phyloP scores from a whole-genome alignment of 495 filamentous ascomycete species.

The Penicillium diatomitis region DNA sequence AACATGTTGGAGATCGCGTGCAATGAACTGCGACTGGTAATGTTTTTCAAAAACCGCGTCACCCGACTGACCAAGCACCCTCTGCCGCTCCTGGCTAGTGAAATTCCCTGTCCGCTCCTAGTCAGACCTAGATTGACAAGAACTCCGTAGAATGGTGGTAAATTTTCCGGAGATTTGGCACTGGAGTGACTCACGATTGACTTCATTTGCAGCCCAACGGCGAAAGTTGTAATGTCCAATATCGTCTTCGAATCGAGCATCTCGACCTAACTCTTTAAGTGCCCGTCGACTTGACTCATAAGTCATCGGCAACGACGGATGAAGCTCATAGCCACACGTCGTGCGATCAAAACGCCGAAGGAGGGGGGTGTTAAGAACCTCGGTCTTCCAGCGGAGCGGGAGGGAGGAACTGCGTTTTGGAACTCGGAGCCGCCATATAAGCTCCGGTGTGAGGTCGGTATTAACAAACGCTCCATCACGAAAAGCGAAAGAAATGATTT shows the following conservation, averaged over 20 bases:
- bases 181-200: slow-evolving; percentile 15
- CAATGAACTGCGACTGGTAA: slow-evolving; percentile 23
- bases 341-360: slow-evolving; percentile 15
- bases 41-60: slow-evolving; percentile 21
- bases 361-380: slow-evolving; percentile 18
- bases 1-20: slow-evolving; percentile 17
- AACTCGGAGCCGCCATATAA: slow-evolving; percentile 21
- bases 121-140: too few relatives aligned
- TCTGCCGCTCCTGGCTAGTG: slow-evolving; percentile 22
- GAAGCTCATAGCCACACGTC: slow-evolving; percentile 15
- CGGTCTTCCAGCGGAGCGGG: slow-evolving; percentile 15
- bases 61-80: slow-evolving; percentile 22
- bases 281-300: slow-evolving; percentile 12
- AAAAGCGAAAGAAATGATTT: slow-evolving; percentile 24
- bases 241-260: slow-evolving; percentile 22
- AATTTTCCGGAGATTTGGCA: neutral
- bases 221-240: slow-evolving; percentile 26
- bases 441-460: slow-evolving; percentile 17
- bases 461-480: slow-evolving; percentile 20
- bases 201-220: slow-evolving; percentile 23
- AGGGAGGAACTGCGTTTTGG: slow-evolving; percentile 15
- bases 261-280: slow-evolving; percentile 11
- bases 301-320: slow-evolving; percentile 15
- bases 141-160: neutral
- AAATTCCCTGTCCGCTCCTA: too few relatives aligned